Evolutionary conservation across 805 yeast genomes (phyloP).

Genomic region (Cephaloascus fragrans): DNA sequence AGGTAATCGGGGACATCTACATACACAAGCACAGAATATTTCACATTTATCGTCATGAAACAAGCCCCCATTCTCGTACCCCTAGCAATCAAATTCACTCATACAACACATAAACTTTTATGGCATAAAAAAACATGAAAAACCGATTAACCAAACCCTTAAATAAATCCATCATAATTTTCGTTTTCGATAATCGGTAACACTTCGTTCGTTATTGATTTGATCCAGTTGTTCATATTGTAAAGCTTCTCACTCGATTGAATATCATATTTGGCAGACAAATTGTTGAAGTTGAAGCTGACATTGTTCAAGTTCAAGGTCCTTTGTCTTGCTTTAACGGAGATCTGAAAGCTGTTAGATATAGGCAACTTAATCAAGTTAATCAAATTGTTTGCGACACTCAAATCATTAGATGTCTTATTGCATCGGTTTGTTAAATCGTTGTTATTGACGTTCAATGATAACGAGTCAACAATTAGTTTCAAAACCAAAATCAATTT

Average conservation of each 20-base stretch:
- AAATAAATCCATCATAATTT: constrained; percentile 23
- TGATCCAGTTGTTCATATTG: constrained; percentile 8
- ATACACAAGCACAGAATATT: no score
- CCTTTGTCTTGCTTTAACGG: background rate
- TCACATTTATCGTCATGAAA: no score
- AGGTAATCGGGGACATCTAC: no score
- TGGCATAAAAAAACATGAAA: no score
- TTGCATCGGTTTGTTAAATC: constrained; percentile 19
- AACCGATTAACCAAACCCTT: no score
- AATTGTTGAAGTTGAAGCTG: background rate
- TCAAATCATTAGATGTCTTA: constrained; percentile 26
- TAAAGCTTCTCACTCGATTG: background rate
- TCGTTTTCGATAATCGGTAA: constrained; percentile 20
- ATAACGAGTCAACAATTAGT: constrained; percentile 20
- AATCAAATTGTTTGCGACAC: constrained; percentile 21
- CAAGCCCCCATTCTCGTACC: no score
- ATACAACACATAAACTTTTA: no score
- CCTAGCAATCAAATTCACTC: no score
- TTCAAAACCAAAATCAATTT: constrained; percentile 24
- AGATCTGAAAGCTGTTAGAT: background rate
- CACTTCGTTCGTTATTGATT: constrained; percentile 8
- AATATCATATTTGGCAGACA: background rate
- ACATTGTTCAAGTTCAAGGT: background rate
- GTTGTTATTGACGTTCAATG: constrained; percentile 6
- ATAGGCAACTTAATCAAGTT: constrained; percentile 9